Base-by-base conservation (phyloP, 2,329 filamentous ascomycete genomes). In the Botryotinia globosa region DNA sequence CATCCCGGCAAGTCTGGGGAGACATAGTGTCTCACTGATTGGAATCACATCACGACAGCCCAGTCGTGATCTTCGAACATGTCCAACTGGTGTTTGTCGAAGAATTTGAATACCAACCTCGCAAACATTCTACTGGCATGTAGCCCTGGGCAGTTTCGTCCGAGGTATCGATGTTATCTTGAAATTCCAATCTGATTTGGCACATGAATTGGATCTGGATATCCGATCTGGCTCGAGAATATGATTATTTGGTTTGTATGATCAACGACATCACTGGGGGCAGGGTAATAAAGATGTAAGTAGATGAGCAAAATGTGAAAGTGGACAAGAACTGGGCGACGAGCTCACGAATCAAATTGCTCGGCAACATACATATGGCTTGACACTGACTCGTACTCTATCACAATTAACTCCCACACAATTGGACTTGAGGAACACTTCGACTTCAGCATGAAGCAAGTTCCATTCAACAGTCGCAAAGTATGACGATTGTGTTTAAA, bases 1-100 rank as follows among this genome's bases (percentile, higher is more conserved):
- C 34, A 67, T 39, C 65, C 65, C 54, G 22, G 65, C n/a, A 25
- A 12, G 42, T 68, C 65, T 42, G 65, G 48, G 65, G 48, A 56
- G 51, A 42, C 34, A 48, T 18, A 64, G 37, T 56, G 48, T 51
- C n/a, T 65, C 48, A 32, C 65, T 37, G 64, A 29, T 29, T 56
- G 34, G 25, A 56, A 25, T n/a, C n/a, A 32, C 22, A 39, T 34
- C 48, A n/a, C n/a, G n/a, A 54, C 65, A 67, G 65, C 65, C 65
- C 65, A 29, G 48, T 56, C 65, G 56, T 56, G 48, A 56, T 32
- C 48, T 29, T 20, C 48, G 34, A 32, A 32, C 48, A 42, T 32
- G 34, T 42, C 48, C 29, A 32, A 25, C 65, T 42, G n/a, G n/a
- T 37, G 10, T 42, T 48, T 2, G 65, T 37, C 48, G 65, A n/a